These are phyloP conservation scores for Hygrophorus russula DNA, from an alignment of 768 basidiomycete genomes.

Conservation along the genomic window DNA sequence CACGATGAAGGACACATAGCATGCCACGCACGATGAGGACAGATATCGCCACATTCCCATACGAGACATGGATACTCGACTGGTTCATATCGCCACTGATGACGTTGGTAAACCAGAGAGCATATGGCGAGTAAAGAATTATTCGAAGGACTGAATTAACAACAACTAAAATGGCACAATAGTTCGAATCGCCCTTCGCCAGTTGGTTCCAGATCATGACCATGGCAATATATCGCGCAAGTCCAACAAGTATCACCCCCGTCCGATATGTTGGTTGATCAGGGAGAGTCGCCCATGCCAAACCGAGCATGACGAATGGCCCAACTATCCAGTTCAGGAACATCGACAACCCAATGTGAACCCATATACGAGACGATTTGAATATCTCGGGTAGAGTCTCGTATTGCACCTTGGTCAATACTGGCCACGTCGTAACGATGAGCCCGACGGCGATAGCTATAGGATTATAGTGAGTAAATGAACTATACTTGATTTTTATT, in stretches of 20 bases:
- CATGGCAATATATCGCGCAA: slow-evolving; percentile 65
- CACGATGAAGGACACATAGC: background rate
- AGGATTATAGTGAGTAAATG: background rate
- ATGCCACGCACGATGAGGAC: slow-evolving; percentile 53
- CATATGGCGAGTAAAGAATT: slow-evolving; percentile 61
- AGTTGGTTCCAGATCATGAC: slow-evolving; percentile 78
- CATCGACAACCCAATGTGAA: slow-evolving; percentile 57
- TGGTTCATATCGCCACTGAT: slow-evolving; percentile 37
- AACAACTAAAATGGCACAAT: slow-evolving; percentile 73
- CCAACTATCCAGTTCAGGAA: slow-evolving; percentile 73
- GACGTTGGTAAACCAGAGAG: slow-evolving; percentile 63
- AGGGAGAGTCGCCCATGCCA: slow-evolving; percentile 80
- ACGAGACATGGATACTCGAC: slow-evolving; percentile 34
- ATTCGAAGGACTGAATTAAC: slow-evolving; percentile 76
- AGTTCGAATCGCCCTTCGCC: slow-evolving; percentile 55
- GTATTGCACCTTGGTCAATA: slow-evolving; percentile 67
- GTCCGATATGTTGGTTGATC: slow-evolving; percentile 65
- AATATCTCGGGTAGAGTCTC: slow-evolving; percentile 55
- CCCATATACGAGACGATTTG: slow-evolving; percentile 42
- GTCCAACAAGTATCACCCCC: slow-evolving; percentile 76
- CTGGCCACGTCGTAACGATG: slow-evolving; percentile 84
- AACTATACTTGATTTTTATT: background rate
- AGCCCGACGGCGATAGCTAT: slow-evolving; percentile 68
- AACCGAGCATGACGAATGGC: slow-evolving; percentile 73
- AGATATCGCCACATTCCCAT: slow-evolving; percentile 49